Conservation (phyloP, 2,329 filamentous ascomycete species). For the Drechslerella coelobrocha region DNA sequence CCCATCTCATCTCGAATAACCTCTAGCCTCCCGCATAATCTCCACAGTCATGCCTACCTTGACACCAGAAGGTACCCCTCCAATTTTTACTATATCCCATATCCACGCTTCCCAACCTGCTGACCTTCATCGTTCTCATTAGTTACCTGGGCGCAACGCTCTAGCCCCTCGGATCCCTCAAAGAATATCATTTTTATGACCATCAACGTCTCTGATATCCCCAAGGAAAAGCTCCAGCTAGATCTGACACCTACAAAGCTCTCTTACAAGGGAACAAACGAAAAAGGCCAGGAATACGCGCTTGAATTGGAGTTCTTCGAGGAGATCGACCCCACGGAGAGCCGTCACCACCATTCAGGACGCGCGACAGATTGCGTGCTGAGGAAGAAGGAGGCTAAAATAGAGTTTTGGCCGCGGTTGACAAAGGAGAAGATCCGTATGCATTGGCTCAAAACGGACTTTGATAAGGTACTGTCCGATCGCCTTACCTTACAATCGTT, state of each 20-base stretch:
- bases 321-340: slow-evolving; percentile 85
- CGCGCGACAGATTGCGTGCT: slow-evolving; percentile 90
- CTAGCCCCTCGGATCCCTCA: slow-evolving; percentile 75
- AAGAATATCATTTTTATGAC: slow-evolving; percentile 97
- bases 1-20: slow-evolving; percentile 1
- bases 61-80: slow-evolving; percentile 27
- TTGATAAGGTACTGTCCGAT: slow-evolving; percentile 76
- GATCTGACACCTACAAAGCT: slow-evolving; percentile 79
- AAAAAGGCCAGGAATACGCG: slow-evolving; percentile 80
- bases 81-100: too few relatives aligned
- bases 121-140: slow-evolving; percentile 34
- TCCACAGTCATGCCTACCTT: slow-evolving; percentile 10
- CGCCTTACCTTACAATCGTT: background rate
- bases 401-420: slow-evolving; percentile 94
- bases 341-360: slow-evolving; percentile 84
- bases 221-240: slow-evolving; percentile 76
- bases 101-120: background rate
- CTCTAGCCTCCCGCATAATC: background rate
- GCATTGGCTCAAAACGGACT: slow-evolving; percentile 98
- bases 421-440: slow-evolving; percentile 88
- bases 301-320: slow-evolving; percentile 85
- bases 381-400: slow-evolving; percentile 94
- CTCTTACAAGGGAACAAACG: slow-evolving; percentile 80
- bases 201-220: slow-evolving; percentile 85
- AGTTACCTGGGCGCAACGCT: slow-evolving; percentile 99